Percentiles rank a stretch among this genome's conserved stretches.
These are phyloP conservation scores for Aspergillus oerlinghausenensis DNA, from an alignment of 2,329 filamentous ascomycete genomes.

Conservation along the genomic window DNA sequence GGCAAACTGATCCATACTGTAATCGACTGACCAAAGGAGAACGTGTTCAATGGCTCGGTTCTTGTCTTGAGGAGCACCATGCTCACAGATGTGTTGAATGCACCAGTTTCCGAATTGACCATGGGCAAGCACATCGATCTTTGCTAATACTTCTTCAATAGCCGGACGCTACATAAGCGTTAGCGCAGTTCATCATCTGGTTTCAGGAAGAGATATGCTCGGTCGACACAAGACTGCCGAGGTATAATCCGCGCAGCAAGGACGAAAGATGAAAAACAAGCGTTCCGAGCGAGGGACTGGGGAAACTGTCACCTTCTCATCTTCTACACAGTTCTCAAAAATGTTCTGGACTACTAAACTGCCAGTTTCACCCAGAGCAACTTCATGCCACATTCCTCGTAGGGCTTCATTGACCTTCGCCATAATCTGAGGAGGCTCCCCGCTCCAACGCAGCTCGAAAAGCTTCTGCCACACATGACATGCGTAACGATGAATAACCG, in stretches of 20 bases:
- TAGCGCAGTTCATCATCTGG: conserved; percentile 10
- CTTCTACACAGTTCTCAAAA: conserved; percentile 97
- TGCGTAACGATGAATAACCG: conserved; percentile 95
- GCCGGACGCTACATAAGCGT: conserved; percentile 70
- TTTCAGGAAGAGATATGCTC: not conserved
- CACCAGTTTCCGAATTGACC: conserved; percentile 99
- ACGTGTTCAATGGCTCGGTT: conserved; percentile 94
- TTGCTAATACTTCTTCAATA: conserved; percentile 90
- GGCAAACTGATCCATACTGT: conserved; percentile 98
- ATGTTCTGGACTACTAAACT: conserved; percentile 99
- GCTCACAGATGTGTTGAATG: conserved; percentile 98
- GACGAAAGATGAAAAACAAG: not conserved
- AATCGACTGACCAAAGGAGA: conserved; percentile 86
- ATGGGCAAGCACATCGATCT: conserved; percentile 93
- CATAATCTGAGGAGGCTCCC: conserved; percentile 96
- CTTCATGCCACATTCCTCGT: conserved; percentile 96
- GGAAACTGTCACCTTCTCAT: conserved; percentile 75
- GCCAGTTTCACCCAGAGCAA: conserved; percentile 92
- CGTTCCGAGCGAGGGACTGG: not conserved
- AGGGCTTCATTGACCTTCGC: conserved; percentile 94
- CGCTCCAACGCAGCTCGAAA: conserved; percentile 93
- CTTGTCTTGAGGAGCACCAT: conserved; percentile 84
- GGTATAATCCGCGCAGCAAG: not conserved
- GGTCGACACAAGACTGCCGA: not conserved
- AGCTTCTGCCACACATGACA: conserved; percentile 99